These are phyloP conservation scores for Leptographium wingfieldii DNA, from an alignment of 2,329 filamentous ascomycete genomes.

Conservation along the genomic window DNA sequence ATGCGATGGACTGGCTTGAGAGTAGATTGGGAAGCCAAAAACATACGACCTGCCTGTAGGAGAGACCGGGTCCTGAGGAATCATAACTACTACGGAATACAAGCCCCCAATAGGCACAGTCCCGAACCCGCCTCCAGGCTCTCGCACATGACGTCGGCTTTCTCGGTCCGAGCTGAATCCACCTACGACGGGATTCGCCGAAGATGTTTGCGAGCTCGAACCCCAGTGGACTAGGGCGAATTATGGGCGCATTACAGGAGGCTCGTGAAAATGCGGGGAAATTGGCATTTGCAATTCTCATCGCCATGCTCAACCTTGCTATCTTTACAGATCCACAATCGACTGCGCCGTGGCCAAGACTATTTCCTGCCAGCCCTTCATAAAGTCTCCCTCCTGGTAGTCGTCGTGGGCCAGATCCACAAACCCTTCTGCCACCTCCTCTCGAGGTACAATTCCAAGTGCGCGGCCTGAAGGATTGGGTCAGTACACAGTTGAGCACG, in stretches of 20 bases:
- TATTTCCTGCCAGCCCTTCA: conserved; percentile 3
- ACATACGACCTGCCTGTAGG: not conserved
- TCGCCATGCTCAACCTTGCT: not conserved
- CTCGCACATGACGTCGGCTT: not conserved
- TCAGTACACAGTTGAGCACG: not conserved
- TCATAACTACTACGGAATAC: not conserved
- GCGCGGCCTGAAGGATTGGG: not conserved
- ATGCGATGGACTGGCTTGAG: not conserved
- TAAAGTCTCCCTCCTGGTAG: conserved; percentile 5
- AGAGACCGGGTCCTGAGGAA: not conserved
- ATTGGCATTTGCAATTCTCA: not conserved
- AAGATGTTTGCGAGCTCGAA: not conserved
- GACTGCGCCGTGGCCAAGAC: not conserved
- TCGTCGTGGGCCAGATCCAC: conserved; percentile 6
- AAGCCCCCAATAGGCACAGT: not conserved
- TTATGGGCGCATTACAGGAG: too few species aligned
- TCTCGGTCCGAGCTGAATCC: not conserved
- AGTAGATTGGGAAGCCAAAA: not conserved
- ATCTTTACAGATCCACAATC: not conserved
- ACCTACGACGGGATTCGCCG: not conserved
- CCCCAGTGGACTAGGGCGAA: not conserved
- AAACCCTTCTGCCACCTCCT: conserved; percentile 3
- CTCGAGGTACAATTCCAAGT: conserved; percentile 5
- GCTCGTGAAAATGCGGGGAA: not conserved
- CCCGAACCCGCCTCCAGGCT: not conserved